Conservation (phyloP, 1,139 yeast species). For the Zygosaccharomyces pseudobailii region DNA sequence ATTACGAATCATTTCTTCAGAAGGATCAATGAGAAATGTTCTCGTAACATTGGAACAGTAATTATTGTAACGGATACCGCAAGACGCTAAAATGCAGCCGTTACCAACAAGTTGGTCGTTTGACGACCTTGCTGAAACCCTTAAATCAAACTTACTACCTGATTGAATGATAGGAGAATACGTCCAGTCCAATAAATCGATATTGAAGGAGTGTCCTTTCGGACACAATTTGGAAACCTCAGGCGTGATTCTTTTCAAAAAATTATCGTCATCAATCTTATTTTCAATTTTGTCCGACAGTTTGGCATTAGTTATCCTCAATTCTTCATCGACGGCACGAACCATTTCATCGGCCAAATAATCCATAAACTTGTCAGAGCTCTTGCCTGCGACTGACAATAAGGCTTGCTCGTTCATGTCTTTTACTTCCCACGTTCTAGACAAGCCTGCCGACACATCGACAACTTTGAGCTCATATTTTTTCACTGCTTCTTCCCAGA, state of each 20-base stretch:
- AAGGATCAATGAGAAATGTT: conserved; percentile 86
- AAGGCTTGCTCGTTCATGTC: conserved; percentile 72
- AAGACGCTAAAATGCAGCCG: conserved; percentile 77
- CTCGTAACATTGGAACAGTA: conserved; percentile 88
- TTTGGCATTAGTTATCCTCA: conserved; percentile 65
- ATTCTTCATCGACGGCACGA: conserved; percentile 79
- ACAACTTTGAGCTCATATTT: conserved; percentile 40
- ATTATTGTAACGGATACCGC: conserved; percentile 83
- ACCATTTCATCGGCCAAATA: conserved; percentile 86
- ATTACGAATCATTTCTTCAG: conserved; percentile 69
- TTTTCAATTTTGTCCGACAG: conserved; percentile 74
- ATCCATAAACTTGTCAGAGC: conserved; percentile 78
- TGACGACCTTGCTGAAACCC: conserved; percentile 77
- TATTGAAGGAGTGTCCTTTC: conserved; percentile 57
- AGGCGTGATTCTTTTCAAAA: conserved; percentile 57
- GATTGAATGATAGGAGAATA: conserved; percentile 89
- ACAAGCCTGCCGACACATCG: conserved; percentile 56
- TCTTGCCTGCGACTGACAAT: conserved; percentile 67
- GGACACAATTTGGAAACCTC: conserved; percentile 45
- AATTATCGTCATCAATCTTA: conserved; percentile 72
- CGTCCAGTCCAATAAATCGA: conserved; percentile 85
- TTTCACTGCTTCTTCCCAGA: conserved; percentile 44
- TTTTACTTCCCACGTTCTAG: conserved; percentile 63
- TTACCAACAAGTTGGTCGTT: conserved; percentile 62
- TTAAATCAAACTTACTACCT: conserved; percentile 79